Conservation (phyloP, 2,329 filamentous ascomycete genomes). For the Talaromyces albobiverticillius region DNA sequence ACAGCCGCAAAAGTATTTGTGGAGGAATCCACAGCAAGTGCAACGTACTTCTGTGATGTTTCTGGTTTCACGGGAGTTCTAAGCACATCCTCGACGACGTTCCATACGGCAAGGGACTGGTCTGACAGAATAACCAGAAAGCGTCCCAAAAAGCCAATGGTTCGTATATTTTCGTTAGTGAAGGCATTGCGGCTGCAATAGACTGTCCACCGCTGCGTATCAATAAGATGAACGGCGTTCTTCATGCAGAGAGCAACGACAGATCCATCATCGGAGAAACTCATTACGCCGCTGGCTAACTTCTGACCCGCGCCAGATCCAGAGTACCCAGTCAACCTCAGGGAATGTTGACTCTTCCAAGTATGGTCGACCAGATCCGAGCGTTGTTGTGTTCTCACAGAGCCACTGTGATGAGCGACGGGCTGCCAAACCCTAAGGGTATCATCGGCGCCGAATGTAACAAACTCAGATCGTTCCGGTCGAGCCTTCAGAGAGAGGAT, state of each 20-base stretch:
- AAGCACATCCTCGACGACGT: slow-evolving; percentile 68
- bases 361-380: slow-evolving; percentile 57
- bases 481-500: slow-evolving; percentile 73
- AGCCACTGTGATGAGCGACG: slow-evolving; percentile 65
- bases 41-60: slow-evolving; percentile 19
- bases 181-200: slow-evolving; percentile 66
- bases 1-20: slow-evolving; percentile 66
- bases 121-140: slow-evolving; percentile 74
- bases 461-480: slow-evolving; percentile 68
- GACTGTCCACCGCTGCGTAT: slow-evolving; percentile 66
- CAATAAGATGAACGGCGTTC: slow-evolving; percentile 69
- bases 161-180: slow-evolving; percentile 62
- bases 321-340: slow-evolving; percentile 45
- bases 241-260: slow-evolving; percentile 64
- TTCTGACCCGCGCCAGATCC: slow-evolving; percentile 52
- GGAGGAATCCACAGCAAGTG: slow-evolving; percentile 65
- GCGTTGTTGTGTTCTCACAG: slow-evolving; percentile 55
- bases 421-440: slow-evolving; percentile 79
- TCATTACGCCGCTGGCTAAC: slow-evolving; percentile 39
- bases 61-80: slow-evolving; percentile 4
- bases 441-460: slow-evolving; percentile 79
- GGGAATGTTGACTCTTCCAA: slow-evolving; percentile 67
- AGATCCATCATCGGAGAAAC: slow-evolving; percentile 82
- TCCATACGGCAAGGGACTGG: slow-evolving; percentile 69
- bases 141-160: slow-evolving; percentile 68